Conservation (phyloP, 2,329 filamentous ascomycete genomes). For the Colletotrichum sp. region DNA sequence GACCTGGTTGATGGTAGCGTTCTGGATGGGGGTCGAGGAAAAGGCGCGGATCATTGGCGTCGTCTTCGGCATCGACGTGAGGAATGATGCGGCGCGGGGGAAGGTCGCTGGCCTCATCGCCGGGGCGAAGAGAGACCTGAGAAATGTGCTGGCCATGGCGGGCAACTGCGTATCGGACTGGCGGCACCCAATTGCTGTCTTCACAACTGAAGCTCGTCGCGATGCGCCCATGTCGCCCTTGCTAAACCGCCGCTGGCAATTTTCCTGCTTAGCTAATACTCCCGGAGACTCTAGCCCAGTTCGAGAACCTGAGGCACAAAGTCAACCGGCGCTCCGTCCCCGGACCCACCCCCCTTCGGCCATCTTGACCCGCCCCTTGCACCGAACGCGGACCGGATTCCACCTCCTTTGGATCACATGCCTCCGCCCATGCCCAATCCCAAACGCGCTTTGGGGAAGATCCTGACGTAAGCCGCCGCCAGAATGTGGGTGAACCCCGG, state of each 20-base stretch:
- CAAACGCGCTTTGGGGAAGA: neutral
- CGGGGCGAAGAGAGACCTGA: slow-evolving; percentile 36
- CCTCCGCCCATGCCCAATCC: neutral
- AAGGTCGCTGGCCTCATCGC: slow-evolving; percentile 27
- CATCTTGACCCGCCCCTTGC: neutral
- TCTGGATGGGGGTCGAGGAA: slow-evolving; percentile 59
- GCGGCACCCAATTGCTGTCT: slow-evolving; percentile 6
- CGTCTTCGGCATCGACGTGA: slow-evolving; percentile 14
- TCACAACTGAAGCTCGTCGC: neutral
- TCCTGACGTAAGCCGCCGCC: slow-evolving; percentile 17
- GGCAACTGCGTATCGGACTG: neutral
- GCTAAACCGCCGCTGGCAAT: neutral
- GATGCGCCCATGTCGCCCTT: neutral
- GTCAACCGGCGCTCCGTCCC: neutral
- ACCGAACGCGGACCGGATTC: slow-evolving; percentile 2
- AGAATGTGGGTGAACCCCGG: slow-evolving; percentile 2
- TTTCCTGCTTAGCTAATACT: slow-evolving; percentile 12
- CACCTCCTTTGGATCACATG: slow-evolving; percentile 8
- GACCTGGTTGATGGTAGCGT: slow-evolving; percentile 76
- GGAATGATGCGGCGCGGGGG: slow-evolving; percentile 16
- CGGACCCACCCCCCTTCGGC: slow-evolving; percentile 9
- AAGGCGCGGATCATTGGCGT: slow-evolving; percentile 46
- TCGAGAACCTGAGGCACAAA: neutral
- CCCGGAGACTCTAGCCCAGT: fast-evolving
- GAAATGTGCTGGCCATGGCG: slow-evolving; percentile 36